Conservation (phyloP, 352 stramenopile species). For the Peronosclerospora sorghi region DNA sequence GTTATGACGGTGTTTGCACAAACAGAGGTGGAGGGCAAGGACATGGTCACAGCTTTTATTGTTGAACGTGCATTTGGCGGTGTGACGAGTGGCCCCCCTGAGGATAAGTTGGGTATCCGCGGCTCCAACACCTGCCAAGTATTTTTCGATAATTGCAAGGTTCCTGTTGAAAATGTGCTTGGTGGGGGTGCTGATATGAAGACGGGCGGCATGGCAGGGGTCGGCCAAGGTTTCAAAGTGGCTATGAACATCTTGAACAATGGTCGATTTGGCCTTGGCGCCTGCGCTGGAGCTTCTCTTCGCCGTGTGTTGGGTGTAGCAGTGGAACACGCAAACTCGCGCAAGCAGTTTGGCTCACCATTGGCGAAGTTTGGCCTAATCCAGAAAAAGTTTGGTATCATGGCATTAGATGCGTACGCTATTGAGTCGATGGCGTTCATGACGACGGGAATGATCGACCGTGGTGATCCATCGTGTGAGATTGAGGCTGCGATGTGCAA, state of each 20-base stretch:
- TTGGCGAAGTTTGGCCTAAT: constrained; percentile 74
- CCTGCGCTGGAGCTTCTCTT: constrained; percentile 57
- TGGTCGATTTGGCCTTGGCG: constrained; percentile 81
- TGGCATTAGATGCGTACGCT: constrained; percentile 72
- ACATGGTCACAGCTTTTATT: constrained; percentile 97
- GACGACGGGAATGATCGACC: constrained; percentile 84
- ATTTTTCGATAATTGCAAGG: constrained; percentile 92
- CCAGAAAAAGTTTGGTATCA: constrained; percentile 83
- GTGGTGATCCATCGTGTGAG: constrained; percentile 72
- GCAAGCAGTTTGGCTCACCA: constrained; percentile 72
- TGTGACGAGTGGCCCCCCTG: constrained; percentile 85
- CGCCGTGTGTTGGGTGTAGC: constrained; percentile 54
- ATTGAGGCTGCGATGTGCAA: constrained; percentile 86
- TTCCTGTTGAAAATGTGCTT: constrained; percentile 87
- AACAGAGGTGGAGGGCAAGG: constrained; percentile 90
- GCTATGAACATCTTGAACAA: constrained; percentile 92
- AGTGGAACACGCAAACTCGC: constrained; percentile 62
- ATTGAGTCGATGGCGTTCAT: constrained; percentile 87
- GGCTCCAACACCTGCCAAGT: constrained; percentile 95
- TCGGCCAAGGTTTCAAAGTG: constrained; percentile 88
- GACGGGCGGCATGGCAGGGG: constrained; percentile 48
- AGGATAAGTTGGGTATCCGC: constrained; percentile 96
- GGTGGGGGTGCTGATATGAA: constrained; percentile 70
- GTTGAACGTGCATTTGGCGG: constrained; percentile 90
- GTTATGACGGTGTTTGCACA: constrained; percentile 97